Base-by-base conservation (phyloP, 139 green algal species). In the Raphidocelis subcapitata region DNA sequence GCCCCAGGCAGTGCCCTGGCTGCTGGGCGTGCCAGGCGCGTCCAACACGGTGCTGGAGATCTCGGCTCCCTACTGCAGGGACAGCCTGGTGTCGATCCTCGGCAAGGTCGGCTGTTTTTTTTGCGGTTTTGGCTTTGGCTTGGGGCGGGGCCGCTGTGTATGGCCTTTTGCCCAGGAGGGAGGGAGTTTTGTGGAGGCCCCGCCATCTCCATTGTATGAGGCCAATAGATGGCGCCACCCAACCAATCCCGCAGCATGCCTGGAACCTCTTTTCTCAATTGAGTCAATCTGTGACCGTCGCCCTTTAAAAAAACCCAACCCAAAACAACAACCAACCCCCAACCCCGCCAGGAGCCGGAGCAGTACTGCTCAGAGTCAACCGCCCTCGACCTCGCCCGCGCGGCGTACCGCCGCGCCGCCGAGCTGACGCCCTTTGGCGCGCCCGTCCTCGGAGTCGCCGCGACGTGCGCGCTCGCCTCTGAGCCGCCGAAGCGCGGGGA, bases 41-140 rank as follows among this genome's bases (percentile, higher is more conserved):
- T 94, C 87, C 21, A 81, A 72, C 37, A 95, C 91, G 0, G 81
- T 97, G 4, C 66, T 95, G 44, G 90, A 95, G 44, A 80, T 80
- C 3, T 59, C 69, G 2, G 84, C 95, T 62, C 90, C 90, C 2
- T 97, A 97, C 81, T 73, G 68, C 5, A 60, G 75, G 1, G 73
- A 79, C 54, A 80, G 71, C 62, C 62, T 93, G 41, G 65, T 83
- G 14, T 56, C 87, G 20, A 8, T 90, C 41, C 74, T 96, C 24
- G 82, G 85, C 20, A 28, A 81, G 74, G 81, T 86, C 56, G 0
- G 72, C 31, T n/a, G n/a, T n/a, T n/a, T n/a, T n/a, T n/a, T n/a
- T n/a, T n/a, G n/a, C n/a, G n/a, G n/a, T n/a, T 49, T 49, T 8
- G 41, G 41, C 41, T 12, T 49, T 8, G 8, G 41, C 41, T 20